phyloP scores from a whole-genome alignment of 2,329 filamentous ascomycete species.

The Colletotrichum sidae region DNA sequence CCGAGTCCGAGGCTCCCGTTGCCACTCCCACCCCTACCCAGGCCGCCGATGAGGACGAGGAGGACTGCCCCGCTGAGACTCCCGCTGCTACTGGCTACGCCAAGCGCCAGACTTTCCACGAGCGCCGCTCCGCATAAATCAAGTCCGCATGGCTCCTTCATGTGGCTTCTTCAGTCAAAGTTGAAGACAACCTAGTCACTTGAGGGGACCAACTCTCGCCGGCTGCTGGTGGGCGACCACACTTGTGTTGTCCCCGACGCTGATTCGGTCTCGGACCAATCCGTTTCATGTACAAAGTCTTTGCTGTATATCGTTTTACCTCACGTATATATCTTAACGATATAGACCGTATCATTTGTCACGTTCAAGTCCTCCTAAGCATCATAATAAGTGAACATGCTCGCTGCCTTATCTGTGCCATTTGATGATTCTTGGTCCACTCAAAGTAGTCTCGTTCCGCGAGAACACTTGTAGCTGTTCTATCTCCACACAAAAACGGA shows the following conservation, averaged over 20 bases:
- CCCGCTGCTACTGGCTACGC: conserved; percentile 3
- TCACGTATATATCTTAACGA: conserved; percentile 31
- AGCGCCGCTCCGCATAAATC: conserved; percentile 32
- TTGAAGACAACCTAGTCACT: neutral
- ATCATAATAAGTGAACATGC: no score
- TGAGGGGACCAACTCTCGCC: neutral
- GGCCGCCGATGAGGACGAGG: conserved; percentile 23
- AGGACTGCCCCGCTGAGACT: conserved; percentile 35
- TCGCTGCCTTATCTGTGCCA: no score
- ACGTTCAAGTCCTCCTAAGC: neutral
- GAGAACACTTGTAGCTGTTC: no score
- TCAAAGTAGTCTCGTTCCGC: no score
- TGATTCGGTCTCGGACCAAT: conserved; percentile 17
- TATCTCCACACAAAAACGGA: no score
- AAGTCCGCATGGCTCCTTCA: neutral
- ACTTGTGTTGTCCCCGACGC: conserved; percentile 17
- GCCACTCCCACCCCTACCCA: conserved; percentile 14
- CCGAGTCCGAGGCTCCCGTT: conserved; percentile 23
- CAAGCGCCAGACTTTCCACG: conserved; percentile 37
- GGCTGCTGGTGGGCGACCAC: conserved; percentile 17
- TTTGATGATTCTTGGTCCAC: no score
- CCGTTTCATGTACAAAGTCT: conserved; percentile 35
- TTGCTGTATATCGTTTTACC: conserved; percentile 32
- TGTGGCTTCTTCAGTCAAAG: neutral
- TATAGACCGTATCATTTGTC: conserved; percentile 32